Percentiles rank a stretch among this genome's conserved stretches.
phyloP scores from a whole-genome alignment of 805 yeast genomes.

The Helenozyma rhizophorensis region DNA sequence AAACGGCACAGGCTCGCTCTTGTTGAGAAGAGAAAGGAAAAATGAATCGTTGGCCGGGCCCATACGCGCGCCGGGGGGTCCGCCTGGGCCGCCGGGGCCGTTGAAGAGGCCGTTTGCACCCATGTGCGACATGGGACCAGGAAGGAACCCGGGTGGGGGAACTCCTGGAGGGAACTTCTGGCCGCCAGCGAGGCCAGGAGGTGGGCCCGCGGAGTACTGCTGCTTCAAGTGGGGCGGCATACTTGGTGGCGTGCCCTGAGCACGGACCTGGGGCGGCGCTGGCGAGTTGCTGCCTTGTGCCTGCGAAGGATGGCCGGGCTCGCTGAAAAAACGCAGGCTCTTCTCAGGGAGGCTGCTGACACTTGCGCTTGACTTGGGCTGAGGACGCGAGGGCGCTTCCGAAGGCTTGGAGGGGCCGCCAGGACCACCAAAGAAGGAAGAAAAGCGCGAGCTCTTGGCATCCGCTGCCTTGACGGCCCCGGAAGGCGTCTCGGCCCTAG shows the following conservation, averaged over 20 bases:
- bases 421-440: slow-evolving; percentile 14
- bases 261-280: not conserved
- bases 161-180: not conserved
- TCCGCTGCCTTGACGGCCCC: slow-evolving; percentile 9
- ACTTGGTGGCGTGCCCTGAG: slow-evolving; percentile 4
- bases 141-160: slow-evolving; percentile 4
- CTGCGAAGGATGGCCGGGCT: not conserved
- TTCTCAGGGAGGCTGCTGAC: not conserved
- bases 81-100: slow-evolving; percentile 1
- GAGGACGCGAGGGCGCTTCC: not conserved
- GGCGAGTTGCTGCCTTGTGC: not conserved
- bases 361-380: not conserved
- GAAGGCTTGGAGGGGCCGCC: slow-evolving; percentile 1
- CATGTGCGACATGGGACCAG: not conserved
- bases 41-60: slow-evolving; percentile 35
- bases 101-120: not conserved
- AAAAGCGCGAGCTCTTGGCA: slow-evolving; percentile 22
- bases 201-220: not conserved
- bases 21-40: slow-evolving; percentile 44
- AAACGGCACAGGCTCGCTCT: slow-evolving; percentile 23
- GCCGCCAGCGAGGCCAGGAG: slow-evolving; percentile 1
- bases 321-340: slow-evolving; percentile 3
- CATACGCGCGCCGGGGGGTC: slow-evolving; percentile 2
- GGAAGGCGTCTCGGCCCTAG: slow-evolving; percentile 7
- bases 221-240: not conserved